Conservation (phyloP, 2,329 filamentous ascomycete species). For the Colletotrichum tanaceti region DNA sequence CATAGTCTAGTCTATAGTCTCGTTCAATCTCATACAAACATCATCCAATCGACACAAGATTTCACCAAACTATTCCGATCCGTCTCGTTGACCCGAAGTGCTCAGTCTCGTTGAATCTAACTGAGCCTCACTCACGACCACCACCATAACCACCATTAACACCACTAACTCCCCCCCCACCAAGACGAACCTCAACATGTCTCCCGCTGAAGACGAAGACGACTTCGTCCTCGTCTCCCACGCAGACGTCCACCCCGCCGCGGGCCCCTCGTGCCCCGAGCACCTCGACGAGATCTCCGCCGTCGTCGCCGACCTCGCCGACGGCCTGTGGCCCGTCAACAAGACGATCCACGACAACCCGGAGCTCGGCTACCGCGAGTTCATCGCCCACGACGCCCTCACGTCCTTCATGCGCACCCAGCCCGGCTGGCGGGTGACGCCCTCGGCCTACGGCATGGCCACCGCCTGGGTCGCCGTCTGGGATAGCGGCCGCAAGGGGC, state of each 20-base stretch:
- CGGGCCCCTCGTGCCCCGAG: not conserved
- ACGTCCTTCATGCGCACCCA: slow-evolving; percentile 59
- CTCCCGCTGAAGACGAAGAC: slow-evolving; percentile 2
- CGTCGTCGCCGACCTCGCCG: slow-evolving; percentile 26
- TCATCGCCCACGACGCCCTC: slow-evolving; percentile 54
- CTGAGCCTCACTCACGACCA: not conserved
- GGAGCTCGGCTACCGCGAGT: slow-evolving; percentile 47
- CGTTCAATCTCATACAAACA: not conserved
- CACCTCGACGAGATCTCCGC: slow-evolving; percentile 30
- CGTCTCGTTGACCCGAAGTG: no score
- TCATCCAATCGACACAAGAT: not conserved
- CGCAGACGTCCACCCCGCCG: slow-evolving; percentile 4
- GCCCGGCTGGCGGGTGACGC: slow-evolving; percentile 62
- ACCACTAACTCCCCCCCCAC: not conserved
- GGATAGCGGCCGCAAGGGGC: slow-evolving; percentile 58
- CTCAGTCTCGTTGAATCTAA: not conserved
- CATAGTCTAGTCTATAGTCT: not conserved
- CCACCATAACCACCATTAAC: not conserved
- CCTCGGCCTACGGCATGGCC: slow-evolving; percentile 61
- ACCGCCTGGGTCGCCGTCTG: slow-evolving; percentile 66
- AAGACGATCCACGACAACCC: slow-evolving; percentile 45
- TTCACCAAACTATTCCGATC: no score
- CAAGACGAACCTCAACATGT: slow-evolving; percentile 9
- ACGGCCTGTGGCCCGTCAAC: slow-evolving; percentile 40
- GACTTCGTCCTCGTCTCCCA: slow-evolving; percentile 36